A percentile compares a stretch with the other conserved stretches of the same genome.
Evolutionary conservation across 1,139 yeast species (phyloP).

Genomic region (Yamadazyma diddensiae): DNA sequence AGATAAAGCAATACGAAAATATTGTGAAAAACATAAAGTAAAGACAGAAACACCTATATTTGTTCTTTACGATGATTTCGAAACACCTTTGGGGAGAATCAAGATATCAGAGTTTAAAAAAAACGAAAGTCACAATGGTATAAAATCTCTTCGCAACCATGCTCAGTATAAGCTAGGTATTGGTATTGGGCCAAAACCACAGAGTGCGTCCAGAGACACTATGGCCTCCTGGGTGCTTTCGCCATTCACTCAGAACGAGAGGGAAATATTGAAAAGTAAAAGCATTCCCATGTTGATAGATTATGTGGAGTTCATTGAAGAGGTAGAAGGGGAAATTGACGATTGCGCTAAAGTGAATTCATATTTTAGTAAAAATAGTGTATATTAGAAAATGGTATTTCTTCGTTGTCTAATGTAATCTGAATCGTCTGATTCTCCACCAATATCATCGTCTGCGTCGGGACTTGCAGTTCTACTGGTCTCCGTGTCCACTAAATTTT

Average conservation of each 20-base stretch:
- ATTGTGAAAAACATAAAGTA: slow-evolving; percentile 19
- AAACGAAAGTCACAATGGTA: slow-evolving; percentile 43
- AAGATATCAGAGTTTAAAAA: slow-evolving; percentile 27
- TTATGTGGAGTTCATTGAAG: slow-evolving; percentile 19
- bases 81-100: slow-evolving; percentile 27
- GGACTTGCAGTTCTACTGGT: slow-evolving; percentile 17
- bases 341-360: slow-evolving; percentile 23
- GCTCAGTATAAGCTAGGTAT: slow-evolving; percentile 35
- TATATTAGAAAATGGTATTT: slow-evolving; percentile 3
- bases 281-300: slow-evolving; percentile 18
- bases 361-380: slow-evolving; percentile 9
- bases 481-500: neutral
- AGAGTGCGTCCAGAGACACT: slow-evolving; percentile 27
- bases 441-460: slow-evolving; percentile 9
- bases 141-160: slow-evolving; percentile 31
- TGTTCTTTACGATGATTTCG: slow-evolving; percentile 42
- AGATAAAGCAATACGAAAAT: slow-evolving; percentile 26
- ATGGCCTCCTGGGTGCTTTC: slow-evolving; percentile 44
- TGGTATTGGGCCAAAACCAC: slow-evolving; percentile 48
- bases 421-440: slow-evolving; percentile 2
- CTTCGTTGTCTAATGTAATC: slow-evolving; percentile 4
- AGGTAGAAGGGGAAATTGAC: slow-evolving; percentile 16
- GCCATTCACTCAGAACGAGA: slow-evolving; percentile 21
- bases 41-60: slow-evolving; percentile 19
- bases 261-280: slow-evolving; percentile 14